Conservation (phyloP, 2,329 filamentous ascomycete genomes). For the Colletotrichum sp. region DNA sequence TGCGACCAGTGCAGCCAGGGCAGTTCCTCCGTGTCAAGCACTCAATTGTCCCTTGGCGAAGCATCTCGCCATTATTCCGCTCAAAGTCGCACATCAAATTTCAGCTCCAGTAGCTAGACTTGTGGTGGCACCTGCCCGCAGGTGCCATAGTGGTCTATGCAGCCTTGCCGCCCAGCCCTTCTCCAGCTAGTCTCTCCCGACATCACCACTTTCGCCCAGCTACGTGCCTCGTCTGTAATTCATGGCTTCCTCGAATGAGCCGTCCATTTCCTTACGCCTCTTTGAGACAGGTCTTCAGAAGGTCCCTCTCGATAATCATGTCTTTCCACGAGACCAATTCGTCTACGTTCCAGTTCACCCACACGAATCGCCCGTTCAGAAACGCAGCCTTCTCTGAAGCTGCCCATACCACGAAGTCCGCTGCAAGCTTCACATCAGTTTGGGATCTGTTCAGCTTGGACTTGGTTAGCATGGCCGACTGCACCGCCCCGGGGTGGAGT, state of each 20-base stretch:
- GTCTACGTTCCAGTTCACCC: conserved; percentile 39
- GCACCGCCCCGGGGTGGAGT: not conserved
- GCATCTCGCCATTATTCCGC: not conserved
- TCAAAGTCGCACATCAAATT: not conserved
- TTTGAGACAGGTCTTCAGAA: conserved; percentile 9
- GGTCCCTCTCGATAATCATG: conserved; percentile 21
- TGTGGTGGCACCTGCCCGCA: not conserved
- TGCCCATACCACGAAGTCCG: conserved; percentile 33
- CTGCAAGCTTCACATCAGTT: conserved; percentile 26
- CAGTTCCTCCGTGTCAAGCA: not conserved
- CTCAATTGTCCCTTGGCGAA: not conserved
- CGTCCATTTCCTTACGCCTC: not conserved
- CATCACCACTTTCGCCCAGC: not conserved
- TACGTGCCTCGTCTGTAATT: not conserved
- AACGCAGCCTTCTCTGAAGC: conserved; percentile 33
- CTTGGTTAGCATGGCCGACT: not conserved
- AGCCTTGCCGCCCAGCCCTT: not conserved
- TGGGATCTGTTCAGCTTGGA: not conserved
- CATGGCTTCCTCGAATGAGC: not conserved
- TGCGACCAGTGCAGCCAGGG: not conserved
- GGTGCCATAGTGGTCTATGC: not conserved
- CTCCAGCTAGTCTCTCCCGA: not conserved
- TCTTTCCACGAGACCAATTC: conserved; percentile 23
- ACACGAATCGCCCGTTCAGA: conserved; percentile 34
- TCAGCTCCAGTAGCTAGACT: not conserved